Evolutionary conservation across 2,329 filamentous ascomycete species (phyloP), one percentile per base, ranked within the genome.

Genomic region (Thermothelomyces thermophilus): DNA sequence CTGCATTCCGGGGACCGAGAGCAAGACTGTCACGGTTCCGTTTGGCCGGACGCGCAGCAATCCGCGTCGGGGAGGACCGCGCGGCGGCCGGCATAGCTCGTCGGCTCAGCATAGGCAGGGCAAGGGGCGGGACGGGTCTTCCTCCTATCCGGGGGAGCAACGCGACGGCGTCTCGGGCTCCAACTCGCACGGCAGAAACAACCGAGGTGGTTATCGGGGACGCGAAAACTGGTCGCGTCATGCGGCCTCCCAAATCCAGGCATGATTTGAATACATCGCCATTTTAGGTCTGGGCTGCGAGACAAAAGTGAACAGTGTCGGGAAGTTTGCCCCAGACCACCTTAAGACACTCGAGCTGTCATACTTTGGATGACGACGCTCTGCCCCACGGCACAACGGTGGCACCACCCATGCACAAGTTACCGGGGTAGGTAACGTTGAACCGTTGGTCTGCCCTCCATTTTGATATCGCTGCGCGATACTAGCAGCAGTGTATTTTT

Each of bases 151-250:
- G 53, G 63, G 41, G 57, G 65, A 60, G 22, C 60, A 62, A 30
- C 46, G 56, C n/a, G 48, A 56, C 8, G 35, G 34, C 40, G 36
- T 53, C 6, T 54, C 59, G 2, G 56, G 55, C 36, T 43, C 57
- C 31, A 57, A 50, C 14, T 31, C 55, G 7, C 53, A 48, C 5
- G 53, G 52, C 44, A 66, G 71, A 39, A 64, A 66, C 51, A 60
- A 64, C 37, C 70, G 72, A 17, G 68, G 71, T 37, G 60, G 60
- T 17, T 73, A 70, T 51, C 67, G 72, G 35, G 65, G 69, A 50
- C 66, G 68, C 11, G 70, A 73, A 5, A 68, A 61, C 50, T 74
- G 72, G 73, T 66, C 62, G 39, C 68, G 71, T 8, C 57, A 52
- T 22, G 40, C 50, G 17, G 11, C 58, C n/a, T 35, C 54, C 9